These are phyloP conservation scores for Aspergillus novofumigatus DNA, from an alignment of 2,329 filamentous ascomycete genomes.

Conservation along the genomic window DNA sequence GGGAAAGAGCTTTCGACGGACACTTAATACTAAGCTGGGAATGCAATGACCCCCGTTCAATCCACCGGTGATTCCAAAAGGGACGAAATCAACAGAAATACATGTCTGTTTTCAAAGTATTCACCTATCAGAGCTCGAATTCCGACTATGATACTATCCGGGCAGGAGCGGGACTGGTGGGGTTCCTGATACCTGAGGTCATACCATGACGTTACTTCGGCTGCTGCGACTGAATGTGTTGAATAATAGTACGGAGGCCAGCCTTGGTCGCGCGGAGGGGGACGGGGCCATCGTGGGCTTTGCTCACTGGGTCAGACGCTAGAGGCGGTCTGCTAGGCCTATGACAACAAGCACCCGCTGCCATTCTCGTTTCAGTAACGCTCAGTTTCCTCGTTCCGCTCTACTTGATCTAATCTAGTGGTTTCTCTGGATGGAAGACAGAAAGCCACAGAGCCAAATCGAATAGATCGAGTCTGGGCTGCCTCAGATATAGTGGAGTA, in stretches of 20 bases:
- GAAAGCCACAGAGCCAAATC: slow-evolving; percentile 1
- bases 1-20: background rate
- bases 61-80: slow-evolving; percentile 1
- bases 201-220: slow-evolving; percentile 15
- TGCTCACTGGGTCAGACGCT: background rate
- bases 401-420: slow-evolving; percentile 1
- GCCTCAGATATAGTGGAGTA: background rate
- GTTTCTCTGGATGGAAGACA: slow-evolving; percentile 6
- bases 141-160: background rate
- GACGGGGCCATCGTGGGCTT: slow-evolving; percentile 7
- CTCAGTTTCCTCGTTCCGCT: slow-evolving; percentile 1
- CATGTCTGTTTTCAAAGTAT: background rate
- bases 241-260: background rate
- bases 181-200: slow-evolving; percentile 12
- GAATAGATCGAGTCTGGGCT: background rate
- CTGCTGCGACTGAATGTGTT: slow-evolving; percentile 2
- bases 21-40: background rate
- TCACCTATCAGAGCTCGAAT: background rate
- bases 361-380: slow-evolving; percentile 7
- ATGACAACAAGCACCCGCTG: slow-evolving; percentile 7
- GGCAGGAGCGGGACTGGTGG: slow-evolving; percentile 1
- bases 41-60: slow-evolving; percentile 1
- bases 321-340: slow-evolving; percentile 8
- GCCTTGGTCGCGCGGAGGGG: slow-evolving; percentile 3
- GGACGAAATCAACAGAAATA: background rate